Evolutionary conservation across 768 basidiomycete genomes (phyloP).

Genomic region (Cystobasidiopsis lactophilus): DNA sequence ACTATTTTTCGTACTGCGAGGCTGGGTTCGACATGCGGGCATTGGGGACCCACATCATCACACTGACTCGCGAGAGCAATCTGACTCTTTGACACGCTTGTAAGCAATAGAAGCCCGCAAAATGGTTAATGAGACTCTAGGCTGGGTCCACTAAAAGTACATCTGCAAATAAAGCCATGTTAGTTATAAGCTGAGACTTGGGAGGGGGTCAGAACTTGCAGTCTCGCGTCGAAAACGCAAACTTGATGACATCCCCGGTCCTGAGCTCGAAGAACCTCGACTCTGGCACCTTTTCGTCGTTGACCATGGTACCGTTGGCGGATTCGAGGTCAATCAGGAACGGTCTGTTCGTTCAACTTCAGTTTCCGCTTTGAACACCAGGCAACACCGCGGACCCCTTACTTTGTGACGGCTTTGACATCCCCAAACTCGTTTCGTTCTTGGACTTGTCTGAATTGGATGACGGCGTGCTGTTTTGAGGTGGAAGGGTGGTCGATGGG

Average conservation of each 20-base stretch:
- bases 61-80: conserved; percentile 2
- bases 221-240: conserved; percentile 28
- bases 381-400: conserved; percentile 22
- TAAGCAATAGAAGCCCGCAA: not conserved
- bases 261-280: conserved; percentile 71
- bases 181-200: not conserved
- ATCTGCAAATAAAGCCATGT: not conserved
- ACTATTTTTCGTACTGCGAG: conserved; percentile 7
- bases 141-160: conserved; percentile 5
- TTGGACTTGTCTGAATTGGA: conserved; percentile 77
- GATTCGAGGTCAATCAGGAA: conserved; percentile 96
- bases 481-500: conserved; percentile 86
- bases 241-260: conserved; percentile 38
- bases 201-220: conserved; percentile 15
- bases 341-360: conserved; percentile 36
- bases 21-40: conserved; percentile 2
- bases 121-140: not conserved
- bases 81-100: not conserved
- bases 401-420: conserved; percentile 64
- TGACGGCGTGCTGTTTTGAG: conserved; percentile 93
- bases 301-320: conserved; percentile 88
- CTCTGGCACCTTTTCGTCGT: conserved; percentile 59
- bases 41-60: conserved; percentile 5
- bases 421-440: conserved; percentile 74
- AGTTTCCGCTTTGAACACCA: not conserved